Evolutionary conservation across 495 filamentous ascomycete genomes (phyloP).

Genomic region (Extremus antarcticus): DNA sequence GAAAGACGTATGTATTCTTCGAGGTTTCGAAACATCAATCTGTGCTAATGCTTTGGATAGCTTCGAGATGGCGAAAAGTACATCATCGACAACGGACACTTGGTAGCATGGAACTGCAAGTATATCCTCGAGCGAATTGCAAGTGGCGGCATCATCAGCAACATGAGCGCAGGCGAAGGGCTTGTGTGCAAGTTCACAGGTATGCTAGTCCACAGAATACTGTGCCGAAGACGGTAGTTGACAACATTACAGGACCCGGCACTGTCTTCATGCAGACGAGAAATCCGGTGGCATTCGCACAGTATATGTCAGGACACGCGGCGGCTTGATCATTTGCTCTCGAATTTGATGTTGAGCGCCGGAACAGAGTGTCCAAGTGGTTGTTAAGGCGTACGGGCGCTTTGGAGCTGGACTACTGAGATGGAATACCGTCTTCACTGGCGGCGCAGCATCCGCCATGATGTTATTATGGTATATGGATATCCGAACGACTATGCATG

Average conservation of each 20-base stretch:
- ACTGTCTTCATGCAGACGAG: slow-evolving; percentile 91
- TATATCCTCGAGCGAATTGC: slow-evolving; percentile 83
- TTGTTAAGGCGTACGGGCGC: too few relatives aligned
- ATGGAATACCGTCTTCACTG: too few relatives aligned
- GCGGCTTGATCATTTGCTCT: background rate
- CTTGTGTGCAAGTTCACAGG: slow-evolving; percentile 85
- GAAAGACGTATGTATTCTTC: slow-evolving; percentile 68
- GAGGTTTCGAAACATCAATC: background rate
- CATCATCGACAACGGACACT: slow-evolving; percentile 87
- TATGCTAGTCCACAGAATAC: slow-evolving; percentile 9
- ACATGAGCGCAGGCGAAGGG: slow-evolving; percentile 68
- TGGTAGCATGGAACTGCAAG: slow-evolving; percentile 96
- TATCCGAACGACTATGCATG: too few relatives aligned
- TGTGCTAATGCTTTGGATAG: slow-evolving; percentile 31
- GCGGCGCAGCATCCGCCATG: background rate
- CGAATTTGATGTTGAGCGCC: too few relatives aligned
- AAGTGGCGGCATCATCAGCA: slow-evolving; percentile 77
- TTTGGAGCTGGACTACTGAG: too few relatives aligned
- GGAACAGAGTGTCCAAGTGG: too few relatives aligned
- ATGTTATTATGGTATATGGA: too few relatives aligned
- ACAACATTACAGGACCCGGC: slow-evolving; percentile 51
- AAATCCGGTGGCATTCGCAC: slow-evolving; percentile 56
- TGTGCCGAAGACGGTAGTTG: background rate
- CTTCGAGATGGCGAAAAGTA: slow-evolving; percentile 70
- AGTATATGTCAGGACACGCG: slow-evolving; percentile 35